A percentile compares a stretch with the other conserved stretches of the same genome.
These are phyloP conservation scores for Fusarium lateritium DNA, from an alignment of 2,329 filamentous ascomycete species.

Conservation along the genomic window DNA sequence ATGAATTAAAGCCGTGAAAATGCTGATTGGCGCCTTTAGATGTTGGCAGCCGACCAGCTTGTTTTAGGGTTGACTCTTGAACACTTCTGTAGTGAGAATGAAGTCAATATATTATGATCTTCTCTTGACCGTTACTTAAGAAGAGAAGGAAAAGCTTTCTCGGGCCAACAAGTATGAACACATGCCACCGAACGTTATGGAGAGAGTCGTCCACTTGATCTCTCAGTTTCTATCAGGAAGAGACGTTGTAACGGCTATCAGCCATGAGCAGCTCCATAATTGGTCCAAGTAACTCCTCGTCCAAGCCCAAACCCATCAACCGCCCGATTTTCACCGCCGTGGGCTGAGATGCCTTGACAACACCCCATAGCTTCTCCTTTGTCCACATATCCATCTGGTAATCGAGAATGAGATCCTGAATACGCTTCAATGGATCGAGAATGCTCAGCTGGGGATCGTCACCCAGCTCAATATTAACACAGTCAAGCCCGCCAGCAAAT, in stretches of 20 bases:
- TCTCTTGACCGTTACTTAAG: too few relatives aligned
- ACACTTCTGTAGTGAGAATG: background rate
- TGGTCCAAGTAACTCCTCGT: slow-evolving; percentile 45
- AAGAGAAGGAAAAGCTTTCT: too few relatives aligned
- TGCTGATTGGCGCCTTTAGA: too few relatives aligned
- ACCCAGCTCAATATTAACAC: slow-evolving; percentile 17
- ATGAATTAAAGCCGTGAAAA: too few relatives aligned
- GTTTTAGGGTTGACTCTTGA: too few relatives aligned
- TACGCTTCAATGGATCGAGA: slow-evolving; percentile 28
- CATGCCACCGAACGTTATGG: too few relatives aligned
- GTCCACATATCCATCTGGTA: slow-evolving; percentile 48
- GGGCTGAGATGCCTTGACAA: slow-evolving; percentile 31
- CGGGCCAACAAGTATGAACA: too few relatives aligned
- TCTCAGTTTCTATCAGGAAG: background rate
- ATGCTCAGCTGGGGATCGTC: slow-evolving; percentile 24
- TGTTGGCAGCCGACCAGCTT: too few relatives aligned
- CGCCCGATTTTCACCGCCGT: slow-evolving; percentile 42
- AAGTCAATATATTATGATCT: too few relatives aligned
- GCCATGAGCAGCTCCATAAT: slow-evolving; percentile 48
- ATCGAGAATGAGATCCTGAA: slow-evolving; percentile 44
- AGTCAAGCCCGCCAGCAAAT: background rate
- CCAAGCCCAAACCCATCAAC: slow-evolving; percentile 46
- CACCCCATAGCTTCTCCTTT: slow-evolving; percentile 48
- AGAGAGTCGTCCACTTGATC: too few relatives aligned
- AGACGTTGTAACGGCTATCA: slow-evolving; percentile 42